Conservation (phyloP, 495 filamentous ascomycete genomes). For the Halenospora varia region DNA sequence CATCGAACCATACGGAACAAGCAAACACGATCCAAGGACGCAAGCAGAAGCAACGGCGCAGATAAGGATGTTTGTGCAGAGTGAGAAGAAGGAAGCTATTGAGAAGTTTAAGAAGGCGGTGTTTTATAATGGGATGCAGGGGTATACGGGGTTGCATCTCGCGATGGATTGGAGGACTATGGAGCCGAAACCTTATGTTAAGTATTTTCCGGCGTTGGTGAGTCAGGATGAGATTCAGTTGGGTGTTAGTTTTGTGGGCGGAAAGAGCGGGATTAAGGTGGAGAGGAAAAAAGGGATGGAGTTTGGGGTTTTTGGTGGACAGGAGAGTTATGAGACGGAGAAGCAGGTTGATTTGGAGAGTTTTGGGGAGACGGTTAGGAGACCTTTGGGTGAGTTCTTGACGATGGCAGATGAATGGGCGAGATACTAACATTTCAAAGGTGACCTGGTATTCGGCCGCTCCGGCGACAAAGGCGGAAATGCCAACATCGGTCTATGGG, state of each 20-base stretch:
- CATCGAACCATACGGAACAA: slow-evolving; percentile 22
- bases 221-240: slow-evolving; percentile 17
- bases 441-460: slow-evolving; percentile 28
- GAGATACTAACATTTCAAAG: slow-evolving; percentile 8
- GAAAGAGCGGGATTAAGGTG: neutral
- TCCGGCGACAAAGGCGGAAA: slow-evolving; percentile 34
- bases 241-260: neutral
- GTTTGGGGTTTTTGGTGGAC: neutral
- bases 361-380: neutral
- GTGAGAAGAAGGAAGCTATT: slow-evolving; percentile 7
- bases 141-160: slow-evolving; percentile 21
- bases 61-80: slow-evolving; percentile 25
- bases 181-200: slow-evolving; percentile 28
- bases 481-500: slow-evolving; percentile 31
- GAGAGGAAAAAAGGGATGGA: neutral
- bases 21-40: slow-evolving; percentile 18
- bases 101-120: slow-evolving; percentile 14
- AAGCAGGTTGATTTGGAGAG: neutral
- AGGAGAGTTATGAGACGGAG: neutral
- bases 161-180: slow-evolving; percentile 25
- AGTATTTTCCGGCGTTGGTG: slow-evolving; percentile 21
- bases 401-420: too few species aligned
- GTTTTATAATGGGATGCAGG: slow-evolving; percentile 15
- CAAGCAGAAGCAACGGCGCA: slow-evolving; percentile 25
- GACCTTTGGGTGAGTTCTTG: neutral